Evolutionary conservation across 441 rosid genomes (phyloP), one percentile per base, ranked within the genome.

Genomic region (Macaranga tanarius): DNA sequence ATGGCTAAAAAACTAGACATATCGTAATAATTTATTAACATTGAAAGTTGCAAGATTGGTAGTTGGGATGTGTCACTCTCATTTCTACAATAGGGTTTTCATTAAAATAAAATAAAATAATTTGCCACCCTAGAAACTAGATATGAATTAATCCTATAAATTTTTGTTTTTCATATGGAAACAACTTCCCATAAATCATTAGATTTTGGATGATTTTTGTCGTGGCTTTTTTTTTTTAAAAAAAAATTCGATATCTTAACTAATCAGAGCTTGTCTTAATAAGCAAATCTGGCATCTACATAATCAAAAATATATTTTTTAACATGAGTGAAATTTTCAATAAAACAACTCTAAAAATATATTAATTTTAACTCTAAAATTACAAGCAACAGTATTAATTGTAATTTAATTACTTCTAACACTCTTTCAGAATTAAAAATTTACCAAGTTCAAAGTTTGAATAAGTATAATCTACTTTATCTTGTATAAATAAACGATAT

Each of bases 11-110:
- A 6, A 0, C 15, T 10, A 31, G 5, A 16, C 34, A 45, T 22
- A 44, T 44, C 28, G 25, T 45, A 16, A 17, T 55, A 31, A 47
- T 59, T 52, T 23, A 58, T 69, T 69, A 23, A 47, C 55, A 38
- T 40, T 60, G 11, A 12, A 51, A 7, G 26, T 22, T 31, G 47
- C 25, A 62, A 51, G 52, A 52, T 26, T 73, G 71, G 47, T 73
- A 23, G 51, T 56, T 45, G 56, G 11, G 58, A 45, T 56, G 23
- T 65, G 65, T 73, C 70, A 56, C 64, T 65, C 64, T 56, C 65
- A 19, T 54, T 50, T 73, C 75, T 38, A 62, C 16, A 71, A 22
- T 20, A 56, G 10, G 12, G 13, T 16, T 20, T 23, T 56, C n/a
- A n/a, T 54, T 54, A 54, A 54, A 54, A 1, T 31, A 31, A 31